Evolutionary conservation across 2,329 filamentous ascomycete genomes (phyloP).

Genomic region (Fusarium camptoceras): DNA sequence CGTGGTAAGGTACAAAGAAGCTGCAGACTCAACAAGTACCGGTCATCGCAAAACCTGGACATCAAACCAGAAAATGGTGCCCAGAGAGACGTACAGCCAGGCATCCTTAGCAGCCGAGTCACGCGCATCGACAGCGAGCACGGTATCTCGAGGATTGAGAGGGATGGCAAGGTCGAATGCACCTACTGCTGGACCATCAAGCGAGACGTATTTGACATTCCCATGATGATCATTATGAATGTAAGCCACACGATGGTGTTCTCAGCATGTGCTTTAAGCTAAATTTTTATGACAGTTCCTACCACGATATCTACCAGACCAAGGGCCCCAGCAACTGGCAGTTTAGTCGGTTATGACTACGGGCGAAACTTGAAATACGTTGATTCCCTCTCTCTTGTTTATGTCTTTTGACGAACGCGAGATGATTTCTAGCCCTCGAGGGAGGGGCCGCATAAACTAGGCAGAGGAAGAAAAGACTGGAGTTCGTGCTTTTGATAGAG

Average conservation of each 20-base stretch:
- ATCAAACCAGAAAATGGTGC: slow-evolving; percentile 53
- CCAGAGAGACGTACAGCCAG: slow-evolving; percentile 57
- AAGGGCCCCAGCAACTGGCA: slow-evolving; percentile 67
- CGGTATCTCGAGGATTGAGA: slow-evolving; percentile 84
- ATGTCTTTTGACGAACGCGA: slow-evolving; percentile 29
- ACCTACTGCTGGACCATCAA: slow-evolving; percentile 98
- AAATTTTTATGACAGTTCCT: slow-evolving; percentile 59
- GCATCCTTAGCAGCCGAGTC: slow-evolving; percentile 69
- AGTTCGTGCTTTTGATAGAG: slow-evolving; percentile 23
- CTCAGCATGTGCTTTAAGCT: background rate
- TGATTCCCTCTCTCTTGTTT: slow-evolving; percentile 42
- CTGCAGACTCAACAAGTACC: slow-evolving; percentile 91
- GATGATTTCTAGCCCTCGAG: slow-evolving; percentile 26
- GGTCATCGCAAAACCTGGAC: slow-evolving; percentile 72
- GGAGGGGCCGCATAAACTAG: slow-evolving; percentile 26
- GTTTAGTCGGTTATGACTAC: slow-evolving; percentile 53
- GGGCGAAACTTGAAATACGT: slow-evolving; percentile 33
- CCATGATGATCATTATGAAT: slow-evolving; percentile 98
- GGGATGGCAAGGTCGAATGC: slow-evolving; percentile 92
- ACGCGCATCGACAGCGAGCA: slow-evolving; percentile 76
- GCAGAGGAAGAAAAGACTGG: slow-evolving; percentile 7
- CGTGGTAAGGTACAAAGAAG: slow-evolving; percentile 85
- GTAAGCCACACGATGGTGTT: slow-evolving; percentile 68
- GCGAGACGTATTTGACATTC: slow-evolving; percentile 96
- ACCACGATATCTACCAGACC: slow-evolving; percentile 69